Conservation (phyloP, 176 grass and related monocot species). For the Triticum monococcum region DNA sequence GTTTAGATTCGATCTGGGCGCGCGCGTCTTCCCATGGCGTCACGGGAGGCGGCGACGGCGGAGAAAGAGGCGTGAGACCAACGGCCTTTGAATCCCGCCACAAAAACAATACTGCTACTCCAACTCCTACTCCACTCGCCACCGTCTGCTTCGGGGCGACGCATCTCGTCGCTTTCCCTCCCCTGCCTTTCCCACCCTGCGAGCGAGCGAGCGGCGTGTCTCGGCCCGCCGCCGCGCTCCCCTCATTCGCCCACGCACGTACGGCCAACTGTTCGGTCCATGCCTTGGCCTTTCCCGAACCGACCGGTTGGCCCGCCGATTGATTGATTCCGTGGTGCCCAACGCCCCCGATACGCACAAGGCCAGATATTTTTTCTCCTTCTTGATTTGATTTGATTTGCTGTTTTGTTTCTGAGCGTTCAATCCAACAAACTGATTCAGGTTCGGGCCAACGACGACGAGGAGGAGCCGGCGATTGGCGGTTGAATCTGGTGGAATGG, state of each 20-base stretch:
- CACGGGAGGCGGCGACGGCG: neutral
- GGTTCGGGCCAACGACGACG: neutral
- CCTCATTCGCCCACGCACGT: neutral
- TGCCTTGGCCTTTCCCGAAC: neutral
- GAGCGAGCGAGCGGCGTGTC: neutral
- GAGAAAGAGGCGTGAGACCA: neutral
- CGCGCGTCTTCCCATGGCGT: neutral
- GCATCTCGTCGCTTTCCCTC: neutral
- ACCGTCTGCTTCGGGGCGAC: constrained; percentile 15
- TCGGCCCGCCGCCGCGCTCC: neutral
- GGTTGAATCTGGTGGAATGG: constrained; percentile 28
- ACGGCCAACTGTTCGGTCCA: constrained; percentile 27
- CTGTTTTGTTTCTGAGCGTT: neutral
- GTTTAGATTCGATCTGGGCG: neutral
- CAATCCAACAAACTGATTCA: neutral
- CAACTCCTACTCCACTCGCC: neutral
- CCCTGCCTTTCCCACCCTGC: neutral
- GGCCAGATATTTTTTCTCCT: neutral
- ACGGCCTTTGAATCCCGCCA: constrained; percentile 8
- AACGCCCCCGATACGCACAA: neutral
- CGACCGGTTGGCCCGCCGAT: neutral
- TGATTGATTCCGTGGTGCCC: neutral
- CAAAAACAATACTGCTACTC: neutral
- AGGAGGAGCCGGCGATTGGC: neutral
- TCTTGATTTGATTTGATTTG: neutral